phyloP scores from a whole-genome alignment of 2,329 filamentous ascomycete species.

The Aplosporella prunicola region DNA sequence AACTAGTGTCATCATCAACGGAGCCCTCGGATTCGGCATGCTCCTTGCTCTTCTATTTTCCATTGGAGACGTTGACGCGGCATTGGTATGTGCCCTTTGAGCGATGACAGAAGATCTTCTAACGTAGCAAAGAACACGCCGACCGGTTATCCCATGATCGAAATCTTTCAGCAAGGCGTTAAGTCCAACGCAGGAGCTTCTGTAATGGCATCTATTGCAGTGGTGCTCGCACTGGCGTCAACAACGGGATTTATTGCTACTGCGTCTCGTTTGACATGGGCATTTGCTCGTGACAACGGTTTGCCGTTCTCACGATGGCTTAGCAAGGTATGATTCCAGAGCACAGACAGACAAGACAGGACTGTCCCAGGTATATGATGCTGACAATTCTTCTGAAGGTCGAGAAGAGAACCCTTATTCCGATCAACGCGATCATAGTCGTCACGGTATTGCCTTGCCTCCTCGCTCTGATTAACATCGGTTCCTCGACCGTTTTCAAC shows the following conservation, averaged over 20 bases:
- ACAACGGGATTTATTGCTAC: slow-evolving; percentile 31
- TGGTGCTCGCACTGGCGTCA: slow-evolving; percentile 32
- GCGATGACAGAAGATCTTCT: too few relatives aligned
- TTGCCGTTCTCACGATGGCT: slow-evolving; percentile 29
- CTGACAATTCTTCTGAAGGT: too few relatives aligned
- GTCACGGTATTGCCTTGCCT: too few relatives aligned
- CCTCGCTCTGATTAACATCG: slow-evolving; percentile 44
- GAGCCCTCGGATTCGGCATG: slow-evolving; percentile 31
- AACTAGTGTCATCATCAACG: slow-evolving; percentile 31
- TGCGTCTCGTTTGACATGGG: slow-evolving; percentile 33
- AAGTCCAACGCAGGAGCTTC: slow-evolving; percentile 31
- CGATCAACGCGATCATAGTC: too few relatives aligned
- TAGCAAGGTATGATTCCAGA: slow-evolving; percentile 25
- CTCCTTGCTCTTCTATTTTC: slow-evolving; percentile 32
- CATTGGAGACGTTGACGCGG: slow-evolving; percentile 25
- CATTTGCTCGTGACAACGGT: slow-evolving; percentile 35
- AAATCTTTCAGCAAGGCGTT: slow-evolving; percentile 35
- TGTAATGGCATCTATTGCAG: slow-evolving; percentile 37
- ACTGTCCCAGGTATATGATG: too few relatives aligned
- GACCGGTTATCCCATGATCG: slow-evolving; percentile 34
- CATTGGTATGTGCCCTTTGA: too few relatives aligned
- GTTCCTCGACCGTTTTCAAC: slow-evolving; percentile 24
- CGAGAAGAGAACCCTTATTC: slow-evolving; percentile 34
- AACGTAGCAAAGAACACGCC: too few relatives aligned
- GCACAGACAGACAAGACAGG: slow-evolving; percentile 31